phyloP scores from a whole-genome alignment of 768 basidiomycete genomes.

The Omphalotus guepiniiformis region DNA sequence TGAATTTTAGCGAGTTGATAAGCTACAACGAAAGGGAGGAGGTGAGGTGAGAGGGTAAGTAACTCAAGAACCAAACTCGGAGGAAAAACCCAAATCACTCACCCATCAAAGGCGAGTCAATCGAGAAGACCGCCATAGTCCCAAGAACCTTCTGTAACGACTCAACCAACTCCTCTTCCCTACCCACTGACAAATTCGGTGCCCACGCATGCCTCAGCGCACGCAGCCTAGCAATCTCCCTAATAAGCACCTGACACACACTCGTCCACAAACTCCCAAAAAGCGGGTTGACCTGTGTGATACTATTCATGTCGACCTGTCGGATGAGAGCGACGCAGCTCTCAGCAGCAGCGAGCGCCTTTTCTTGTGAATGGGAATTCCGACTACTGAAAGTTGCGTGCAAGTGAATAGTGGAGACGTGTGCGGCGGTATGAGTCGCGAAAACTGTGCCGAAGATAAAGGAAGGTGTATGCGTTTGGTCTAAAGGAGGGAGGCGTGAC shows the following conservation, averaged over 20 bases:
- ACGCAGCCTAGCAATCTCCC: not conserved
- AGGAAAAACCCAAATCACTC: slow-evolving; percentile 19
- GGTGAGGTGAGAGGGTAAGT: slow-evolving; percentile 3
- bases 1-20: slow-evolving; percentile 44
- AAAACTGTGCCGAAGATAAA: slow-evolving; percentile 14
- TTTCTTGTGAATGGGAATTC: slow-evolving; percentile 10
- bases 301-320: slow-evolving; percentile 1
- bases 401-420: slow-evolving; percentile 22
- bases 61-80: slow-evolving; percentile 2
- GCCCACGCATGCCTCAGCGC: not conserved
- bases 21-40: slow-evolving; percentile 20
- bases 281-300: slow-evolving; percentile 8
- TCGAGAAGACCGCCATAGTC: slow-evolving; percentile 38
- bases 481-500: slow-evolving; percentile 8
- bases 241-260: slow-evolving; percentile 7
- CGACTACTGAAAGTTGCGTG: slow-evolving; percentile 16
- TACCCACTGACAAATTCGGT: not conserved
- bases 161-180: slow-evolving; percentile 41
- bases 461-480: slow-evolving; percentile 3
- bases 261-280: slow-evolving; percentile 7
- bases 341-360: slow-evolving; percentile 1
- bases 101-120: slow-evolving; percentile 44
- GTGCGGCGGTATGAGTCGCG: slow-evolving; percentile 23
- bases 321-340: slow-evolving; percentile 4
- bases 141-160: slow-evolving; percentile 35